phyloP scores from a whole-genome alignment of 2,329 filamentous ascomycete species.

The Fusarium aywerte region DNA sequence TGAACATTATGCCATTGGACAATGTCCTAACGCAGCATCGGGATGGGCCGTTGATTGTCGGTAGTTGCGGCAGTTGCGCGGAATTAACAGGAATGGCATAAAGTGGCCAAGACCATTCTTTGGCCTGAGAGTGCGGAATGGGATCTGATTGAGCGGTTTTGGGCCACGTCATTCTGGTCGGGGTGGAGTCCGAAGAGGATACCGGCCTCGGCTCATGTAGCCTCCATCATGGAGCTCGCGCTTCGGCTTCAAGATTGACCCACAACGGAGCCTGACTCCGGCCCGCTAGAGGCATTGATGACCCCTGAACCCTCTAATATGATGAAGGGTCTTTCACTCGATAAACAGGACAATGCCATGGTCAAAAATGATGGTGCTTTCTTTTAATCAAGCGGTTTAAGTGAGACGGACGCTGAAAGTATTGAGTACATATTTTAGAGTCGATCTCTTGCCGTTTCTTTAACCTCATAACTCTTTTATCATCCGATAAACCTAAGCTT shows the following conservation, averaged over 20 bases:
- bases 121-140: slow-evolving; percentile 1
- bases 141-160: neutral
- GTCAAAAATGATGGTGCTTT: neutral
- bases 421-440: neutral
- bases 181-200: neutral
- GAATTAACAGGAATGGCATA: neutral
- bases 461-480: fast-evolving
- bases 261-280: neutral
- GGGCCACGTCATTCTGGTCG: neutral
- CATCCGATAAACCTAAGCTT: too few relatives aligned
- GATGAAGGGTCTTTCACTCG: neutral
- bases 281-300: neutral
- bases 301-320: neutral
- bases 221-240: slow-evolving; percentile 1
- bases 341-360: neutral
- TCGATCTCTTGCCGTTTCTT: neutral
- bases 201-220: neutral
- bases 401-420: too few relatives aligned
- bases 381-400: too few relatives aligned
- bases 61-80: neutral
- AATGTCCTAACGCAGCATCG: neutral
- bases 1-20: neutral
- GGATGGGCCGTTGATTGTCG: neutral
- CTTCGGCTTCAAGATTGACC: neutral
- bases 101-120: neutral